Conservation (phyloP, 1,284 basidiomycete genomes). For the Kwoniella shivajii region DNA sequence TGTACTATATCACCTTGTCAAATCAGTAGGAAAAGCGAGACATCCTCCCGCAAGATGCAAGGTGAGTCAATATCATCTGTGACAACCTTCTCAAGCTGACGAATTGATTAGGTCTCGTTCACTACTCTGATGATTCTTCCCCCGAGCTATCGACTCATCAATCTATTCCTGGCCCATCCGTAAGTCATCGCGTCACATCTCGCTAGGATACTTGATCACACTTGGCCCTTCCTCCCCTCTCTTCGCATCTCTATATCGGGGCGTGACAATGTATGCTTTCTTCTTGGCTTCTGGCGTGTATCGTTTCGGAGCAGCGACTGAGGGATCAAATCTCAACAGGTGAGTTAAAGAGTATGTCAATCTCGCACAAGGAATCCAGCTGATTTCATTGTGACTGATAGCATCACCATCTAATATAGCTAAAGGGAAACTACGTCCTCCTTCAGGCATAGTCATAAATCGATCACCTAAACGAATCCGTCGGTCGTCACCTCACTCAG, state of each 20-base stretch:
- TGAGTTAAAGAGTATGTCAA: neutral
- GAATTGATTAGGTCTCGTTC: conserved; percentile 28
- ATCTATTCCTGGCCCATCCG: conserved; percentile 26
- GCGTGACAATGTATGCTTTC: neutral
- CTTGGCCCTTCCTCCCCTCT: conserved; percentile 24
- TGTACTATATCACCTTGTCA: too few species aligned
- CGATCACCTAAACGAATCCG: conserved; percentile 16
- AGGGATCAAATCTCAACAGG: conserved; percentile 11
- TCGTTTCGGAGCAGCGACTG: conserved; percentile 11
- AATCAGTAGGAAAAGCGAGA: too few species aligned
- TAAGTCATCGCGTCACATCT: conserved; percentile 18
- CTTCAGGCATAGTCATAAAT: conserved; percentile 7
- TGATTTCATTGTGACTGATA: neutral
- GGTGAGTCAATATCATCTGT: conserved; percentile 8
- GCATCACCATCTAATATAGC: neutral
- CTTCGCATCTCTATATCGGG: neutral
- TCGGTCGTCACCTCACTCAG: conserved; percentile 4
- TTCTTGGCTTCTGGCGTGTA: conserved; percentile 6
- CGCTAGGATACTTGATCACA: conserved; percentile 31
- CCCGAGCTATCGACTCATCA: conserved; percentile 8
- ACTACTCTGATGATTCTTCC: conserved; percentile 34
- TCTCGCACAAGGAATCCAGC: neutral
- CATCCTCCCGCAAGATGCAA: conserved; percentile 13
- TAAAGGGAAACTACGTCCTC: conserved; percentile 5
- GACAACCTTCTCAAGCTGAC: neutral